A percentile compares a stretch with the other conserved stretches of the same genome.
phyloP scores from a whole-genome alignment of 805 yeast species.

The Wickerhamomyces xylosicus region DNA sequence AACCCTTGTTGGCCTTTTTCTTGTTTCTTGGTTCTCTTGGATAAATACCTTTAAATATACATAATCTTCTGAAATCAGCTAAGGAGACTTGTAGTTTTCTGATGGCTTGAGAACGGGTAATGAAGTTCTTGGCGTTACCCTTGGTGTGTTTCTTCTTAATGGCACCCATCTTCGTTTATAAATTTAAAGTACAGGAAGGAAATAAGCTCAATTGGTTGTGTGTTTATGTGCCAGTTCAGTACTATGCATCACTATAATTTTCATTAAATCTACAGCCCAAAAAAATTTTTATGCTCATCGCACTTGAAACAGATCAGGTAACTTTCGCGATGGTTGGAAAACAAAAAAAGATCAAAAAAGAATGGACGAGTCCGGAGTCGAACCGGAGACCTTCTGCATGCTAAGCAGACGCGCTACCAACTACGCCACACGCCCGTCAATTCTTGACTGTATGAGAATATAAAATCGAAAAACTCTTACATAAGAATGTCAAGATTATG shows the following conservation, averaged over 20 bases:
- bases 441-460: background rate
- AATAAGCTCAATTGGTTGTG: too few species aligned
- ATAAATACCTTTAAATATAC: constrained; percentile 96
- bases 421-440: constrained; percentile 70
- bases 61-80: constrained; percentile 93
- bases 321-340: background rate
- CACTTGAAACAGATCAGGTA: background rate
- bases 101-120: constrained; percentile 92
- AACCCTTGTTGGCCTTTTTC: constrained; percentile 94
- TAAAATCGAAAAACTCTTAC: too few species aligned
- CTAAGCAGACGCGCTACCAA: constrained; percentile 78
- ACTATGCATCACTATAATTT: too few species aligned
- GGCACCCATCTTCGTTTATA: background rate
- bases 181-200: background rate
- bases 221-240: too few species aligned
- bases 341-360: background rate
- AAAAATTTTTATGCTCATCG: background rate
- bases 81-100: constrained; percentile 84
- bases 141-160: constrained; percentile 72
- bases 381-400: constrained; percentile 75
- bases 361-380: constrained; percentile 69
- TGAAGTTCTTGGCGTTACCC: constrained; percentile 87
- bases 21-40: constrained; percentile 95
- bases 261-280: background rate
- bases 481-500: too few species aligned